These are phyloP conservation scores for Carex kokanica DNA, from an alignment of 176 grass and related monocot species.

Conservation along the genomic window DNA sequence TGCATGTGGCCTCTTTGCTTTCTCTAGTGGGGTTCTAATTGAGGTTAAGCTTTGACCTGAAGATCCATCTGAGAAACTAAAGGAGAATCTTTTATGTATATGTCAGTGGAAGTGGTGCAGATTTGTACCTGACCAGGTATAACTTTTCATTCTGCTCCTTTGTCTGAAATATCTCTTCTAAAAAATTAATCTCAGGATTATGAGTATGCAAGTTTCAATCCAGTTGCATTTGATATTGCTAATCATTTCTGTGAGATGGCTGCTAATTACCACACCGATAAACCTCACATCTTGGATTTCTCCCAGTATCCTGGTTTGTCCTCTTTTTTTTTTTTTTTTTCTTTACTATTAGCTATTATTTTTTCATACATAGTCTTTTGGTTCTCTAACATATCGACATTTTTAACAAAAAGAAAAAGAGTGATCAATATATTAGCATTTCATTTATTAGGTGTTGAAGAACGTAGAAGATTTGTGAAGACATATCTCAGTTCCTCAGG, in stretches of 20 bases:
- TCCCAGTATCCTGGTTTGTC: slow-evolving; percentile 86
- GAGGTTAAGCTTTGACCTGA: neutral
- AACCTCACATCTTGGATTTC: slow-evolving; percentile 80
- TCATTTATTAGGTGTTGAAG: slow-evolving; percentile 53
- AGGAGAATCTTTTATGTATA: neutral
- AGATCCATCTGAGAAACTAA: neutral
- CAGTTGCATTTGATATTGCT: slow-evolving; percentile 83
- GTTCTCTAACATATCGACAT: neutral
- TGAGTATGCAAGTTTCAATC: slow-evolving; percentile 93
- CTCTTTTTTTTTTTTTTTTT: neutral
- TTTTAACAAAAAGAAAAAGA: neutral
- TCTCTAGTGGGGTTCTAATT: neutral
- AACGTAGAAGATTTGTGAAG: slow-evolving; percentile 66
- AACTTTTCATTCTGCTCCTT: neutral
- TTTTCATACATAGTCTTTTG: neutral
- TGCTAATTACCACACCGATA: slow-evolving; percentile 84
- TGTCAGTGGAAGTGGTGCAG: neutral
- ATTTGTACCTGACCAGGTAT: neutral
- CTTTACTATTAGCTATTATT: neutral
- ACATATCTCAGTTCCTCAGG: slow-evolving; percentile 70
- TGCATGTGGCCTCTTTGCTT: neutral
- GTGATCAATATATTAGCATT: neutral
- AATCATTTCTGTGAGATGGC: slow-evolving; percentile 98
- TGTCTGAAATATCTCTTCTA: neutral
- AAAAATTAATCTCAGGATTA: slow-evolving; percentile 54